Base-by-base conservation (phyloP, 805 yeast genomes). In the Candida boleticola region DNA sequence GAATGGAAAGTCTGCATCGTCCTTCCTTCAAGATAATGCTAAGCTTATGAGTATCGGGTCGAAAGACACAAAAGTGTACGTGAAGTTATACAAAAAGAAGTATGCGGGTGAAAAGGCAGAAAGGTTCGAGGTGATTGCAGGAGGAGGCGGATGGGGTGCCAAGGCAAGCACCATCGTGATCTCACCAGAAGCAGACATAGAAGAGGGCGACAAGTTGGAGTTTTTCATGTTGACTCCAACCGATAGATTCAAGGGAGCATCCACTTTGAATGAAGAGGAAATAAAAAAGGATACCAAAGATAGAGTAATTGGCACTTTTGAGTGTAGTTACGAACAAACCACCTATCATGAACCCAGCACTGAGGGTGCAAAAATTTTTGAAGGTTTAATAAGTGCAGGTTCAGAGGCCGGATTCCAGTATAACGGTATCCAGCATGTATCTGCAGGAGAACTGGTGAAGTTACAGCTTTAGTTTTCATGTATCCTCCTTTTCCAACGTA, bases 71-170 rank as follows among this genome's bases (percentile, higher is more conserved):
- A 60, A 66, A 45, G 72, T 73, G 1, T 71, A 57, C 44, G 73
- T 64, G 5, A 64, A 64, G 43, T 26, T 71, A 11, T 49, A 47
- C 41, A 44, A 51, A 20, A 45, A 33, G 16, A 45, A 42, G 5
- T n/a, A n/a, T n/a, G 17, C 32, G 17, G 40, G 47, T 13, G 46
- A 52, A 41, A 47, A 42, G 29, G 52, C 59, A 3, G 52, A 56
- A 40, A 63, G 71, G 41, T 75, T 64, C 55, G 75, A 77, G 52
- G 80, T 83, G 17, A 68, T 80, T 27, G 89, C 87, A 4, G 89
- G 89, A 3, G 89, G 89, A 2, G 84, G 88, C 2, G 81, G 83
- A 2, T 83, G 89, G 89, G 86, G 88, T 1, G 77, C 81, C 22
- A 76, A 83, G 42, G 80, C 85, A 2, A 77, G 77, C 26, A 76